phyloP scores from a whole-genome alignment of 2,329 filamentous ascomycete species.

The Cytospora leucostoma region DNA sequence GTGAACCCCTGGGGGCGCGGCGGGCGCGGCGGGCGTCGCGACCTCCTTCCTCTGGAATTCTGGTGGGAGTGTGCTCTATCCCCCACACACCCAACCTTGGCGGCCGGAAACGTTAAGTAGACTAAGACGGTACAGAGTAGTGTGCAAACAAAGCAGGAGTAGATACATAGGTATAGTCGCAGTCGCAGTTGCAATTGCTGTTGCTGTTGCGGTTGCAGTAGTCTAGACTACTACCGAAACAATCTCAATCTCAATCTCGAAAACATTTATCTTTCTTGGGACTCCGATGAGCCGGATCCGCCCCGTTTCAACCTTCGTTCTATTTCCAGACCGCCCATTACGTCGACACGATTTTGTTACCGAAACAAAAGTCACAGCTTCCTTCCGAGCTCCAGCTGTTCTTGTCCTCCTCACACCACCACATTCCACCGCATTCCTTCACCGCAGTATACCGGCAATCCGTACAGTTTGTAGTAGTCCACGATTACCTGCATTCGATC shows the following conservation, averaged over 20 bases:
- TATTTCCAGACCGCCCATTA: conserved; percentile 1
- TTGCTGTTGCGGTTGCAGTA: too few species aligned
- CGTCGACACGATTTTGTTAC: not conserved
- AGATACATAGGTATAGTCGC: too few species aligned
- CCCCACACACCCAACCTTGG: not conserved
- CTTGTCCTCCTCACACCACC: not conserved
- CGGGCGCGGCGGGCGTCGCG: too few species aligned
- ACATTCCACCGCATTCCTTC: not conserved
- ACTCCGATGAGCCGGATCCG: not conserved
- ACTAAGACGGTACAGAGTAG: too few species aligned
- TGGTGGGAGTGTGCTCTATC: not conserved
- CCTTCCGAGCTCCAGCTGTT: not conserved
- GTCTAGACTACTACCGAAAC: too few species aligned
- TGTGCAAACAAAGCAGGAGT: too few species aligned
- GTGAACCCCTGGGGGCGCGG: not conserved
- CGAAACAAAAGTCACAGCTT: not conserved
- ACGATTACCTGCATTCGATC: not conserved
- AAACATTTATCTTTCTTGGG: too few species aligned
- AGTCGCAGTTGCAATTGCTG: too few species aligned
- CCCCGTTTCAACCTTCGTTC: not conserved
- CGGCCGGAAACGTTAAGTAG: too few species aligned
- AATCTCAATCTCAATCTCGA: too few species aligned
- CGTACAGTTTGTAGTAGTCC: not conserved
- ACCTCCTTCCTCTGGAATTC: not conserved
- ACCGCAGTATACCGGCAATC: not conserved